These are phyloP conservation scores for Rhodamnia argentea DNA, from an alignment of 345 rosid genomes.

Conservation along the genomic window DNA sequence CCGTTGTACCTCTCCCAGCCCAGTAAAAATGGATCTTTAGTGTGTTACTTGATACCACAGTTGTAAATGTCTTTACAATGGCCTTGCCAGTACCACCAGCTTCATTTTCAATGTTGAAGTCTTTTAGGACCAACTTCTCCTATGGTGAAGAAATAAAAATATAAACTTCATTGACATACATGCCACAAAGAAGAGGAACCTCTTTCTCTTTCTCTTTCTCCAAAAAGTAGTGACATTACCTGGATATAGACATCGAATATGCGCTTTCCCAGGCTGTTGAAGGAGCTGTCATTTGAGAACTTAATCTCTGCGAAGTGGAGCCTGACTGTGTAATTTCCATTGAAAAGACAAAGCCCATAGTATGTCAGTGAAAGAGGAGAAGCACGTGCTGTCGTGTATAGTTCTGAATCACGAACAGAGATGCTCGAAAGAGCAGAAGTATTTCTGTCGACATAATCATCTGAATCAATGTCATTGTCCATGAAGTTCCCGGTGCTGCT, in stretches of 20 bases:
- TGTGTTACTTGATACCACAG: slow-evolving; percentile 20
- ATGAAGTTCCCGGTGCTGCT: slow-evolving; percentile 91
- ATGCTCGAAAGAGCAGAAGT: slow-evolving; percentile 38
- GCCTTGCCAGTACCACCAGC: slow-evolving; percentile 54
- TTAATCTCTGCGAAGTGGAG: slow-evolving; percentile 87
- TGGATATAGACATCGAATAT: slow-evolving; percentile 74
- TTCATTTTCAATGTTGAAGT: slow-evolving; percentile 50
- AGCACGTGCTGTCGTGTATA: slow-evolving; percentile 59
- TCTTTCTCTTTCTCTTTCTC: background rate
- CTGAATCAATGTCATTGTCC: slow-evolving; percentile 60
- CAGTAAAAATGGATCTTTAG: slow-evolving; percentile 61
- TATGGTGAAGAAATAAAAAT: slow-evolving; percentile 4
- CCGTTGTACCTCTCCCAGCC: slow-evolving; percentile 78
- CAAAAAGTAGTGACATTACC: slow-evolving; percentile 18
- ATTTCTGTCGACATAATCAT: slow-evolving; percentile 37
- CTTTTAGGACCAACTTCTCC: slow-evolving; percentile 42
- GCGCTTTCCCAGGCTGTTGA: slow-evolving; percentile 55
- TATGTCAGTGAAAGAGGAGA: slow-evolving; percentile 76
- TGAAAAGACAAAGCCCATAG: slow-evolving; percentile 69
- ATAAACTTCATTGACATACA: background rate
- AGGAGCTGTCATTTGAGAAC: slow-evolving; percentile 40
- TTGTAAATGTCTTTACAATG: slow-evolving; percentile 18
- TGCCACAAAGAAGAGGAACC: background rate
- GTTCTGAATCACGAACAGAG: slow-evolving; percentile 18
- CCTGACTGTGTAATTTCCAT: slow-evolving; percentile 65